phyloP scores from a whole-genome alignment of 2,329 filamentous ascomycete species.

The Penicillium brevicompactum region DNA sequence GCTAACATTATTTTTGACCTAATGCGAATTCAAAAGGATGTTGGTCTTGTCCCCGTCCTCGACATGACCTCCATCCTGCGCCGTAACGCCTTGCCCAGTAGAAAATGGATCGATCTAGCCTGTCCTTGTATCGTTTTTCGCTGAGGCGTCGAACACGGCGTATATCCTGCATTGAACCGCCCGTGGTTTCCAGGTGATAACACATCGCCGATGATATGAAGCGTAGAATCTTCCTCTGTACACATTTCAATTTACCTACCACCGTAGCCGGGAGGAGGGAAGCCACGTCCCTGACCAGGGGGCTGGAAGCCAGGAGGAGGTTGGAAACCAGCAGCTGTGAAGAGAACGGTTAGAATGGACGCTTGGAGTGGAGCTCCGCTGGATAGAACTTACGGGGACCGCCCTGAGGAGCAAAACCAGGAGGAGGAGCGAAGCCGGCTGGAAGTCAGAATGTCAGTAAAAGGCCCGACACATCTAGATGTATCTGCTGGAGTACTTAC shows the following conservation, averaged over 20 bases:
- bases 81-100: slow-evolving; percentile 46
- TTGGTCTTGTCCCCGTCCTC: slow-evolving; percentile 28
- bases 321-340: slow-evolving; percentile 54
- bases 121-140: slow-evolving; percentile 22
- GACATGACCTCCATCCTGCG: slow-evolving; percentile 41
- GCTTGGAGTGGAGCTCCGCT: slow-evolving; percentile 12
- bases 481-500: slow-evolving; percentile 46
- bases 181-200: slow-evolving; percentile 20
- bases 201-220: slow-evolving; percentile 24
- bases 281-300: slow-evolving; percentile 56
- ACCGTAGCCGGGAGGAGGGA: slow-evolving; percentile 54
- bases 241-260: slow-evolving; percentile 38
- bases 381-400: slow-evolving; percentile 46
- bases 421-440: slow-evolving; percentile 52
- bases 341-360: slow-evolving; percentile 38
- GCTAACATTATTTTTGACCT: slow-evolving; percentile 22
- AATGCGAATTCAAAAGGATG: slow-evolving; percentile 22
- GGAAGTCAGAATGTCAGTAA: slow-evolving; percentile 14
- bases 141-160: slow-evolving; percentile 16
- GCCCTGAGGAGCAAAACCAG: slow-evolving; percentile 49
- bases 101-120: slow-evolving; percentile 31
- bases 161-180: slow-evolving; percentile 12
- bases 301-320: slow-evolving; percentile 76
- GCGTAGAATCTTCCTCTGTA: slow-evolving; percentile 26
- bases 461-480: slow-evolving; percentile 9